Conservation (phyloP, 1,139 yeast species). For the Suhomyces bolitotheri region DNA sequence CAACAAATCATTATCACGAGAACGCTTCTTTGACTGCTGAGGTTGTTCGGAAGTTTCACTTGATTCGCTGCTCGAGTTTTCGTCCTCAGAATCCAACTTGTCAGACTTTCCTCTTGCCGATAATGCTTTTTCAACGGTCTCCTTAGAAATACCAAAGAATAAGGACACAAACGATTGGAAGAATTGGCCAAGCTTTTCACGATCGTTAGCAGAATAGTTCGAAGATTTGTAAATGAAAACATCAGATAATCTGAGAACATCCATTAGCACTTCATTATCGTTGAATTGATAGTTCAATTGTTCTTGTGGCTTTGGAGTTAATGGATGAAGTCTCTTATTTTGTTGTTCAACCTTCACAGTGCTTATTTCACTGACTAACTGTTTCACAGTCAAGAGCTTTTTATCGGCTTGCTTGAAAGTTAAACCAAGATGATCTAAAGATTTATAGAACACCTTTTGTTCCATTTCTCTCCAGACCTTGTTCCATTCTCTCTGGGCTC, state of each 20-base stretch:
- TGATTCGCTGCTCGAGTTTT: conserved; percentile 14
- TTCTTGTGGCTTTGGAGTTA: conserved; percentile 81
- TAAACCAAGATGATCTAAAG: conserved; percentile 91
- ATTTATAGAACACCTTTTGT: conserved; percentile 89
- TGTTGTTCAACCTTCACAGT: conserved; percentile 90
- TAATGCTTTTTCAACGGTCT: conserved; percentile 30
- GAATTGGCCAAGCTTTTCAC: conserved; percentile 73
- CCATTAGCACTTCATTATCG: conserved; percentile 71
- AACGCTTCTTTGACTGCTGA: conserved; percentile 44
- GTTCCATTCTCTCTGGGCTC: conserved; percentile 98
- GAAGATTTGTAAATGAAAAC: conserved; percentile 70
- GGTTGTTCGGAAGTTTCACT: conserved; percentile 11
- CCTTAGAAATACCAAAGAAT: conserved; percentile 59
- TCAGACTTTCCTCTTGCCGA: conserved; percentile 21
- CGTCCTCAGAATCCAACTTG: conserved; percentile 15
- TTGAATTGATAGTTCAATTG: conserved; percentile 70
- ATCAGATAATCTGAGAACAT: conserved; percentile 67
- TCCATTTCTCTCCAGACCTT: conserved; percentile 99
- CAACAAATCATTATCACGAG: conserved; percentile 65
- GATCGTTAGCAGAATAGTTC: conserved; percentile 77
- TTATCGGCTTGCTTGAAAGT: conserved; percentile 97
- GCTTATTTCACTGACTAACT: conserved; percentile 85
- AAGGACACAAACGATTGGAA: conserved; percentile 67
- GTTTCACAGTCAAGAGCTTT: conserved; percentile 85
- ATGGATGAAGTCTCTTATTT: conserved; percentile 73